Percentiles rank a stretch among this genome's conserved stretches.
These are phyloP conservation scores for Huiozyma sinensis DNA, from an alignment of 805 yeast species.

Conservation along the genomic window DNA sequence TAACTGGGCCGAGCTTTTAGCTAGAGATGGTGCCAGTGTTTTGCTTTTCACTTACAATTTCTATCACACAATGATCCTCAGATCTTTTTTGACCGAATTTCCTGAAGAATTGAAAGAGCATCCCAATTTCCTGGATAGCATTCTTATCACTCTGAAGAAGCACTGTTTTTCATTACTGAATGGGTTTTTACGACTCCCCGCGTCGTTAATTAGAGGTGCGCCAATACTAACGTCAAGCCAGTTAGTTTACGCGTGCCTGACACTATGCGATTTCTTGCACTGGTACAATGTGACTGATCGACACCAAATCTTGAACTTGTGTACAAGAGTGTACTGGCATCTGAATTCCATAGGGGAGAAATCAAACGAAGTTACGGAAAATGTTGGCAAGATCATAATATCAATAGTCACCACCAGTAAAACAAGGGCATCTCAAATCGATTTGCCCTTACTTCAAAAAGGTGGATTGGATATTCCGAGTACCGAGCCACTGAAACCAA, in stretches of 20 bases:
- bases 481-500: neutral
- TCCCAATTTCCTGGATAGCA: slow-evolving; percentile 20
- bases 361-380: slow-evolving; percentile 48
- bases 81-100: slow-evolving; percentile 27
- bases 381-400: slow-evolving; percentile 45
- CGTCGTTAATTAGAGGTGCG: slow-evolving; percentile 41
- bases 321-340: slow-evolving; percentile 49
- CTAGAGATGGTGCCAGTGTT: slow-evolving; percentile 39
- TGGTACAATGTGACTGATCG: slow-evolving; percentile 32
- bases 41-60: slow-evolving; percentile 39
- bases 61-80: slow-evolving; percentile 35
- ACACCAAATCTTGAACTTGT: slow-evolving; percentile 34
- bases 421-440: slow-evolving; percentile 11
- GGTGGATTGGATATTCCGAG: neutral
- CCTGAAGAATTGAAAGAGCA: slow-evolving; percentile 15
- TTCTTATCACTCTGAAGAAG: slow-evolving; percentile 33
- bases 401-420: slow-evolving; percentile 38
- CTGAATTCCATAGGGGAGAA: slow-evolving; percentile 46
- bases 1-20: slow-evolving; percentile 36
- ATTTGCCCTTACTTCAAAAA: slow-evolving; percentile 6
- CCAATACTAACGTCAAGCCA: slow-evolving; percentile 43
- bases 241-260: slow-evolving; percentile 44
- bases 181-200: slow-evolving; percentile 35
- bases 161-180: slow-evolving; percentile 37
- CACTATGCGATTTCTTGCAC: slow-evolving; percentile 38